Base-by-base conservation (phyloP, 2,329 filamentous ascomycete species). In the Colletotrichum godetiae region DNA sequence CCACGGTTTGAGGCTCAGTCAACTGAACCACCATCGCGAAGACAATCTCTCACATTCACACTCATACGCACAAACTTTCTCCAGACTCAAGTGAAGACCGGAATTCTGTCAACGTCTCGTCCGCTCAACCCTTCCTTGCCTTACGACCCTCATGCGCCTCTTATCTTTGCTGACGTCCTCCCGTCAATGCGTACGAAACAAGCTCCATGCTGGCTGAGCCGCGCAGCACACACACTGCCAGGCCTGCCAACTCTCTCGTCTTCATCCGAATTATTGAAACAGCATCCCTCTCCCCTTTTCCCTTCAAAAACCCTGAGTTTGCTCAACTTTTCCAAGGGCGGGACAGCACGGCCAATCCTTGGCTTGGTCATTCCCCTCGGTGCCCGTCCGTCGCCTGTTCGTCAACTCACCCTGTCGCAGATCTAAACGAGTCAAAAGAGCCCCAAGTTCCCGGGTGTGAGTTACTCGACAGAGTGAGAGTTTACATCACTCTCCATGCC, bases 1-100 rank as follows among this genome's bases (percentile, higher is more conserved):
- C 53, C 59, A 74, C 63, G 62, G 62, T 67, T 72, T 74, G 68
- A 74, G 72, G 72, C 72, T 72, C 72, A 57, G 67, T 62, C 67
- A 61, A 65, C 57, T 70, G 60, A 65, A 70, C 67, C 70, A 65
- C 55, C 24, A 59, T 11, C 6, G 24, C 61, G 37, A 57, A 57
- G 24, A 57, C 55, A 37, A 12, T 56, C 42, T 69, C 60, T 31
- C 42, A 68, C 49, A 42, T 29, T 37, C 22, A 31, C 53, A 68
- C 33, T 35, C 27, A 27, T 22, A 22, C 56, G n/a, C 19, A 42
- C 31, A 22, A 29, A 46, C 15, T 61, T 29, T 19, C 27, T n/a
- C 52, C 46, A 55, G 22, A 24, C 19, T 37, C 46, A 55, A 37
- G 22, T 53, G 46, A 53, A 46, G 55, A 24, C 29, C 6, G 59